Base-by-base conservation (phyloP, 73 alveolate species). In the Paramecium biaurelia region DNA sequence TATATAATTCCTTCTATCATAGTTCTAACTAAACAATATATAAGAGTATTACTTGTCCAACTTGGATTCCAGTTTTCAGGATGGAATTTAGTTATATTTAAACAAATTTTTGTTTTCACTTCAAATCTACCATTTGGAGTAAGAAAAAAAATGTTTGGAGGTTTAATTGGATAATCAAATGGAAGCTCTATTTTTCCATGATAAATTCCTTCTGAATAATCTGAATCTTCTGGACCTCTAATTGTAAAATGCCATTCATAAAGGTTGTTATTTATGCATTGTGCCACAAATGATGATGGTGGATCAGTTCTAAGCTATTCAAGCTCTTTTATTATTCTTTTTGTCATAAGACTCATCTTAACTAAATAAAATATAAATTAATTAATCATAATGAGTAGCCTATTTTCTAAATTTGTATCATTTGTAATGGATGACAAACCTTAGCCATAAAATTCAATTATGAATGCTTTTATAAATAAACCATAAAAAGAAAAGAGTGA, bases 241-340 rank as follows among this genome's bases (percentile, higher is more conserved):
- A 97, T 95, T n/a, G 99, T 97, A 88, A 97, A 97, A 85, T 97
- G 99, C 99, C 99, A 97, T 92, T 96, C 97, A 76, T 95, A 97
- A 90, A 95, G 93, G 70, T 97, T 99, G 86, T 93, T 84, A 86
- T 93, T 41, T 18, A 74, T 74, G 37, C 37, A 28, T 74, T 28
- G 7, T 0, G 87, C 87, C 4, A 24, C 37, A 23, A 74, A 74
- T 18, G 57, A 37, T 74, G 5, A 32, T 28, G 87, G 87, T 37
- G 87, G 87, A 37, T 74, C 59, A 34, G n/a, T 74, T 74, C 59
- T 21, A 12, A 74, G 18, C 35, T 74, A 74, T 41, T 37, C 59
- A 74, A 74, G 56, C 11, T 74, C 87, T 41, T 74, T 74, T 34
- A 34, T n/a, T 12, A 74, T 74, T 74, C 87, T 74, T 74, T 74